Percentiles rank a stretch among this genome's conserved stretches.
Conservation (phyloP, 2,329 filamentous ascomycete genomes). For the Penicillium sp. region DNA sequence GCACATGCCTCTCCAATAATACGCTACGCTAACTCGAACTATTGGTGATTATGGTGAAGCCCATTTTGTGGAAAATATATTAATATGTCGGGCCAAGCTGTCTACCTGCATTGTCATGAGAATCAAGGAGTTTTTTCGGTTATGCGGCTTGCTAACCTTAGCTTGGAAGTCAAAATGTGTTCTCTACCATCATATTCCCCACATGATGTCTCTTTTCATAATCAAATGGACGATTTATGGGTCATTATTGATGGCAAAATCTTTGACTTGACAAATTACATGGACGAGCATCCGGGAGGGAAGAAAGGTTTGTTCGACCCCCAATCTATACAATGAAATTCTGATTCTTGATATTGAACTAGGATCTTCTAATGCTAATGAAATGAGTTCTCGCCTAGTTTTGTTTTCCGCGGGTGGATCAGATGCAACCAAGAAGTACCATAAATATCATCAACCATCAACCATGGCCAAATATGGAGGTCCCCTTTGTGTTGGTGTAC, state of each 20-base stretch:
- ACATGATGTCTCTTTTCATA: slow-evolving; percentile 22
- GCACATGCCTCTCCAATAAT: neutral
- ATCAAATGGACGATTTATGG: slow-evolving; percentile 24
- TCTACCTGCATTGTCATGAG: no score
- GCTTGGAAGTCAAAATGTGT: neutral
- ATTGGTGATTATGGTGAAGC: no score
- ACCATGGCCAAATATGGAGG: slow-evolving; percentile 11
- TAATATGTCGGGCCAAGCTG: no score
- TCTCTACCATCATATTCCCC: neutral
- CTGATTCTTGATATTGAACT: no score
- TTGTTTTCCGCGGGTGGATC: slow-evolving; percentile 13
- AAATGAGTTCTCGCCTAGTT: slow-evolving; percentile 2
- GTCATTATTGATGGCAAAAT: slow-evolving; percentile 29
- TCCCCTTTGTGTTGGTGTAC: neutral
- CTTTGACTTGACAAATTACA: slow-evolving; percentile 30
- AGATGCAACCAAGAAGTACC: slow-evolving; percentile 23
- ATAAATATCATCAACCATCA: slow-evolving; percentile 18
- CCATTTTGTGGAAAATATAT: no score
- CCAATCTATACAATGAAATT: neutral
- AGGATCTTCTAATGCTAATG: neutral
- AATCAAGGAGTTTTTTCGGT: no score
- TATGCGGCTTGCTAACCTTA: no score
- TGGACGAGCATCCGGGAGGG: slow-evolving; percentile 29
- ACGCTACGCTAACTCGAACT: neutral
- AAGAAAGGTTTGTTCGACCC: slow-evolving; percentile 19